phyloP scores from a whole-genome alignment of 1,139 yeast genomes.

The Casaregolazyma suthepensis region DNA sequence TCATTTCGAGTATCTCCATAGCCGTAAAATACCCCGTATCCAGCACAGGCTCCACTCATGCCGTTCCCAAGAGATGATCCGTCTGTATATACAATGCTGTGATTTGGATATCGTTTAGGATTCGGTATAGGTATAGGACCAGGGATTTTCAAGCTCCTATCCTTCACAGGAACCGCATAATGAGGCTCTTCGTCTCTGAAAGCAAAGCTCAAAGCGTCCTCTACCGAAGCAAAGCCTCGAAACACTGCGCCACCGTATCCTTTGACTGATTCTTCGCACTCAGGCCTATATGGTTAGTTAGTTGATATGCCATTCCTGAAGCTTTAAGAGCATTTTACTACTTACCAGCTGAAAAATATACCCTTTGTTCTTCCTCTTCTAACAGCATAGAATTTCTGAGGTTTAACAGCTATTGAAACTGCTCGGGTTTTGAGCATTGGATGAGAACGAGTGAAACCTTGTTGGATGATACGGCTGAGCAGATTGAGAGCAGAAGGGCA shows the following conservation, averaged over 20 bases:
- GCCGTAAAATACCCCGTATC: constrained; percentile 73
- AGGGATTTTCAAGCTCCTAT: background rate
- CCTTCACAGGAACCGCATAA: background rate
- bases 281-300: constrained; percentile 1
- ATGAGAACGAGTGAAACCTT: background rate
- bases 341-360: constrained; percentile 47
- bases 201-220: constrained; percentile 43
- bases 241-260: constrained; percentile 51
- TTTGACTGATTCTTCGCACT: constrained; percentile 34
- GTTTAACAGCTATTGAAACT: background rate
- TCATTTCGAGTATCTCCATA: constrained; percentile 47
- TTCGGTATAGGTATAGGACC: background rate
- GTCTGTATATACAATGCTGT: constrained; percentile 51
- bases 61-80: constrained; percentile 65
- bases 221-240: constrained; percentile 45
- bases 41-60: constrained; percentile 42
- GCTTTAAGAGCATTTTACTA: background rate
- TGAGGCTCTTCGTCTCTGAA: background rate
- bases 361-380: constrained; percentile 51
- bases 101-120: background rate
- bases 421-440: background rate
- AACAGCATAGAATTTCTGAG: constrained; percentile 49
- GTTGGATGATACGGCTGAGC: background rate
- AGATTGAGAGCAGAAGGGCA: background rate
- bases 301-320: background rate